Base-by-base conservation (phyloP, 2,329 filamentous ascomycete species). In the Pseudocercospora eumusae region DNA sequence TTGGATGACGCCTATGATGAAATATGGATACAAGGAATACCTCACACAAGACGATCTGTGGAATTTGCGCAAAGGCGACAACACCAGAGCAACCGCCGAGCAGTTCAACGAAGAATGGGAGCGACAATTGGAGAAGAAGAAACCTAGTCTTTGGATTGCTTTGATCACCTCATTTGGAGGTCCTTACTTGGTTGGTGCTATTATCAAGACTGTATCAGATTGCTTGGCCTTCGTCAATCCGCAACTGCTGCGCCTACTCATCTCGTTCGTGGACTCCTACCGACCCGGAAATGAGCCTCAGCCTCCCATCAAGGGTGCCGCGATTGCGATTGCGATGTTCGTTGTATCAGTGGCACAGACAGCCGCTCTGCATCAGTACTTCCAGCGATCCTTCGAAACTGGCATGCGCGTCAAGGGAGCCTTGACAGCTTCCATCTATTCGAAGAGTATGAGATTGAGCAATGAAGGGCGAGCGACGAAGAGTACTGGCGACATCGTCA, bases 1-100 rank as follows among this genome's bases (percentile, higher is more conserved):
- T 59, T 99, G 95, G 95, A 97, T 99, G 93, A 98, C 95, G 0
- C 93, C 95, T 0, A 80, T 99, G 85, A 99, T 99, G 95, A 92
- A 88, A 73, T 89, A 89, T 73, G 95, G 95, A 0, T 98, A 99
- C 80, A 91, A 89, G 73, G 86, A 93, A 62, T 99, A 87, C 75
- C 82, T 99, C 64, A 96, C 92, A 1, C 92, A 98, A 75, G 91
- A 97, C 66, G 93, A 99, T 75, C 83, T 99, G 23, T 99, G 96
- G 96, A 93, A 92, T 64, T 81, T 99, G 61, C 86, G 92, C 44
- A 88, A 87, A 71, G 81, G 84, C 62, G 93, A 98, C 74, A 89
- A 89, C 33, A 96, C 93, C 10, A 86, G 86, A 67, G 81, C 83
- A 11, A 96, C 93, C 0, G 87, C 89, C 4, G 78, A 81, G 31